phyloP scores from a whole-genome alignment of 2,329 filamentous ascomycete genomes.

The Sporothrix globosa region DNA sequence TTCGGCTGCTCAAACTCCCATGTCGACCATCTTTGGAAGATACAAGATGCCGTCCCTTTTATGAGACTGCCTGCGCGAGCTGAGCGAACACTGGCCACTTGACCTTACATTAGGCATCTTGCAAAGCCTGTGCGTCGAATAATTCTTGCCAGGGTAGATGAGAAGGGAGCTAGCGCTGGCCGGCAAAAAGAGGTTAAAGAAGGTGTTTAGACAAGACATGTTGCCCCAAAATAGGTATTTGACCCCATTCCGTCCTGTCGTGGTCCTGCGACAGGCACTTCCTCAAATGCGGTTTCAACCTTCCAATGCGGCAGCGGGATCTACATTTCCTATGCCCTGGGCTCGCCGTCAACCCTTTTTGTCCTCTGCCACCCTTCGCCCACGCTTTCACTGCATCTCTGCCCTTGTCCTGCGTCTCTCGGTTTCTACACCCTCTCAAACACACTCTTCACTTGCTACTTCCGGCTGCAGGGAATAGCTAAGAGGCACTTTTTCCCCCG shows the following conservation, averaged over 20 bases:
- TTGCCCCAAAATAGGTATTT: not conserved
- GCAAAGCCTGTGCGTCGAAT: slow-evolving; percentile 26
- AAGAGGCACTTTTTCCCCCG: not conserved
- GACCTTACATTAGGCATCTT: slow-evolving; percentile 27
- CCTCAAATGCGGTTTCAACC: slow-evolving; percentile 42
- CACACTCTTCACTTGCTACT: slow-evolving; percentile 25
- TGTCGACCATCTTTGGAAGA: not conserved
- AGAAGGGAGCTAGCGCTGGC: not conserved
- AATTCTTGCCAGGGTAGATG: not conserved
- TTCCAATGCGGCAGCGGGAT: slow-evolving; percentile 40
- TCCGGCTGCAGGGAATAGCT: not conserved
- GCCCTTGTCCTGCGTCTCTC: not conserved
- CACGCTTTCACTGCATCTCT: not conserved
- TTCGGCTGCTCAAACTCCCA: slow-evolving; percentile 23
- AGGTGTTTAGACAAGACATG: not conserved
- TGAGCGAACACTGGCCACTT: not conserved
- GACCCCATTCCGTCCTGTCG: slow-evolving; percentile 30
- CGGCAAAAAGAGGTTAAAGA: too few relatives aligned
- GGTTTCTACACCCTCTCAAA: slow-evolving; percentile 16
- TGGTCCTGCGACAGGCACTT: slow-evolving; percentile 39
- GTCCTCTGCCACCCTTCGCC: slow-evolving; percentile 5
- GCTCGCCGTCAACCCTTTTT: slow-evolving; percentile 15
- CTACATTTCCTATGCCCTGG: slow-evolving; percentile 38
- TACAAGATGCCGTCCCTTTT: slow-evolving; percentile 2
- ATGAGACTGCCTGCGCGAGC: too few relatives aligned